Conservation (phyloP, 176 grass and related monocot genomes). For the Bonia amplexicaulis region DNA sequence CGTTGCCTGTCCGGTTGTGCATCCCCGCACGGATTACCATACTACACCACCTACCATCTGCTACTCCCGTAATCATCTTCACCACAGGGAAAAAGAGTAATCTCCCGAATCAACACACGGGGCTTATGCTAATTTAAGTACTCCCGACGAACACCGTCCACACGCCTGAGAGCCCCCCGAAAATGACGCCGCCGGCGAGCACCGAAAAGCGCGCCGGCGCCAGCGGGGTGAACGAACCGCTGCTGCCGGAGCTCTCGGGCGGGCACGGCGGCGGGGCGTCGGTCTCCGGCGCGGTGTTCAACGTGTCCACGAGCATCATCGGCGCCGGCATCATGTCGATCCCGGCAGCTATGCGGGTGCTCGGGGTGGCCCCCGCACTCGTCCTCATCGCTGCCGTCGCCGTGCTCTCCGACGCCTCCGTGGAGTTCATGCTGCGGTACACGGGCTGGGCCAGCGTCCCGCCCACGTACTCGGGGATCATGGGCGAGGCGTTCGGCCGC, state of each 20-base stretch:
- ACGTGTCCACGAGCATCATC: slow-evolving; percentile 84
- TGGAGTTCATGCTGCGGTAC: slow-evolving; percentile 78
- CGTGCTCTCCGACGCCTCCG: slow-evolving; percentile 56
- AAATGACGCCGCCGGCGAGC: slow-evolving; percentile 21
- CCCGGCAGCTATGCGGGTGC: slow-evolving; percentile 78
- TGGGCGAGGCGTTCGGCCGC: slow-evolving; percentile 65
- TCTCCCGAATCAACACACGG: background rate
- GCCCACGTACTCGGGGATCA: slow-evolving; percentile 64
- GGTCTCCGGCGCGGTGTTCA: slow-evolving; percentile 74
- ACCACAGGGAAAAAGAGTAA: background rate
- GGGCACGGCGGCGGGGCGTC: slow-evolving; percentile 21
- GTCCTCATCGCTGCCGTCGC: slow-evolving; percentile 42
- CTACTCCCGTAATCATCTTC: background rate
- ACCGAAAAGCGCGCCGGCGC: background rate
- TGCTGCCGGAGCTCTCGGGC: slow-evolving; percentile 43
- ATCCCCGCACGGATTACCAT: background rate
- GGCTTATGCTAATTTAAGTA: background rate
- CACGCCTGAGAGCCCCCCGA: background rate
- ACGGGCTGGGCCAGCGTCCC: slow-evolving; percentile 27
- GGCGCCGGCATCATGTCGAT: slow-evolving; percentile 98
- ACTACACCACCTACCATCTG: background rate
- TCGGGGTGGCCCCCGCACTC: slow-evolving; percentile 62
- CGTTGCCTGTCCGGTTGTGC: background rate
- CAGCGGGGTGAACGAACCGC: slow-evolving; percentile 13
- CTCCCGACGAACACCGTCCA: slow-evolving; percentile 7